Conservation (phyloP, 306 rosid species). For the Chamaecrista fasciculata region DNA sequence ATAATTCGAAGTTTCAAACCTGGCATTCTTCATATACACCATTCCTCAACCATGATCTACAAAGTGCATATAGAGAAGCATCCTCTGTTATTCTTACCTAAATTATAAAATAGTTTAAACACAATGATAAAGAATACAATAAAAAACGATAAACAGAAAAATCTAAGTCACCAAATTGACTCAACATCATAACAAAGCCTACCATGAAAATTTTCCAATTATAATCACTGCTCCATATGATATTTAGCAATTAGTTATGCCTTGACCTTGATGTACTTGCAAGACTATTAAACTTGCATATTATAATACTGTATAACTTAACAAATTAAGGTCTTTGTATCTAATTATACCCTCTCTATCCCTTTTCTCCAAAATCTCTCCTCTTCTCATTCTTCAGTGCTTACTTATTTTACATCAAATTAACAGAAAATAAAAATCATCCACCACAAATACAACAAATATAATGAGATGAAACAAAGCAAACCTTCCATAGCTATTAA, state of each 20-base stretch:
- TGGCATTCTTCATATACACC: conserved; percentile 51
- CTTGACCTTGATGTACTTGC: not conserved
- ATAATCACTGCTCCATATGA: not conserved
- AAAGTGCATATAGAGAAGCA: conserved; percentile 62
- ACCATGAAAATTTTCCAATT: not conserved
- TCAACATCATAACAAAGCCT: not conserved
- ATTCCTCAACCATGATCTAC: conserved; percentile 70
- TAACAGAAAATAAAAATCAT: not conserved
- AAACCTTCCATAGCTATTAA: not conserved
- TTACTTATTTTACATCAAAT: not conserved
- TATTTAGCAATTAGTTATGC: not conserved
- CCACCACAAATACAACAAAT: not conserved
- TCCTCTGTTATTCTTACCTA: conserved; percentile 63
- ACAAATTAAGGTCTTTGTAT: not conserved
- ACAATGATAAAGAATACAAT: not conserved
- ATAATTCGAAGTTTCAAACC: conserved; percentile 52
- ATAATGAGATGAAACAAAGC: not conserved
- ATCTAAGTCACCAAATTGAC: no score
- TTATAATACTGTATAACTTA: not conserved
- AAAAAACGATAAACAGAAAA: not conserved
- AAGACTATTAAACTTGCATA: not conserved
- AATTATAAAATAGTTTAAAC: conserved; percentile 13
- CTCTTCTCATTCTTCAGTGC: not conserved
- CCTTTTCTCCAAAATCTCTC: not conserved
- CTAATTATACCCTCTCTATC: not conserved